phyloP scores from a whole-genome alignment of 2,329 filamentous ascomycete genomes.

The Paramyrothecium sp. region DNA sequence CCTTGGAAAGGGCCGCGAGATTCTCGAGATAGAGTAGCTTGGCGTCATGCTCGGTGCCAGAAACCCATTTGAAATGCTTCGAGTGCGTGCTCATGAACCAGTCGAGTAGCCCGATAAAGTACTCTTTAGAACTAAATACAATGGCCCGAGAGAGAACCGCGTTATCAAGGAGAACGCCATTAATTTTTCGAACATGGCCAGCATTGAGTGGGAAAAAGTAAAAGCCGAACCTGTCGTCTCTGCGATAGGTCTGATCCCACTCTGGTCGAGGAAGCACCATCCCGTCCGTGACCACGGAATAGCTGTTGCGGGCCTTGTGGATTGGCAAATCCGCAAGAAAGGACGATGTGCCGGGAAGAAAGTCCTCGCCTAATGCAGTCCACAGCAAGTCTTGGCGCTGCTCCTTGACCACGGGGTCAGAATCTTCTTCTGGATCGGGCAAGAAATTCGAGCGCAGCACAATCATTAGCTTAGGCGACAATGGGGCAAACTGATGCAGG shows the following conservation, averaged over 20 bases:
- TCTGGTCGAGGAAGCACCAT: background rate
- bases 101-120: background rate
- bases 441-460: conserved; percentile 17
- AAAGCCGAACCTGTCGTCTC: background rate
- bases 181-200: background rate
- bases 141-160: background rate
- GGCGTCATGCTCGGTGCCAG: background rate
- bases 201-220: background rate
- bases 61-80: background rate
- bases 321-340: background rate
- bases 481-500: conserved; percentile 26
- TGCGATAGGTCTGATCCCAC: background rate
- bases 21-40: background rate
- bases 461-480: conserved; percentile 24
- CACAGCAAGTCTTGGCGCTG: background rate
- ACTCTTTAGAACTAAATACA: background rate
- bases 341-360: background rate
- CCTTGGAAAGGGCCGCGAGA: background rate
- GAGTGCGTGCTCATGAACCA: background rate
- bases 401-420: conserved; percentile 2
- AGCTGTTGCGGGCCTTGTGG: background rate
- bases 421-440: conserved; percentile 19
- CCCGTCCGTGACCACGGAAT: background rate
- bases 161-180: background rate
- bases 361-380: background rate